Evolutionary conservation across 495 filamentous ascomycete species (phyloP).

Genomic region (Hapsidospora chrysogenum): DNA sequence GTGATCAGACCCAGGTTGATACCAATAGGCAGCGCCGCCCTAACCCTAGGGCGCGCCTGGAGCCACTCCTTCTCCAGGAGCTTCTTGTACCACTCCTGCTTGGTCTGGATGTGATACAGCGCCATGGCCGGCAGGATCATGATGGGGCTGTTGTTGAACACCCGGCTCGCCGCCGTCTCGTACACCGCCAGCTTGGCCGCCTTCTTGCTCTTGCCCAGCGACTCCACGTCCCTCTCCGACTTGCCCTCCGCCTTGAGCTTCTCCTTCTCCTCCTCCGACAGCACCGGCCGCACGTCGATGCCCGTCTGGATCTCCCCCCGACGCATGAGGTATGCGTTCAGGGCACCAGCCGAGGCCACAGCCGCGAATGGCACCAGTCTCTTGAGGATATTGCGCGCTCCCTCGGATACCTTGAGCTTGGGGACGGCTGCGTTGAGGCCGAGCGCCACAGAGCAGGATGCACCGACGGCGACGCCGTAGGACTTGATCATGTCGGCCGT

Average conservation of each 20-base stretch:
- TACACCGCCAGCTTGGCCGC: slow-evolving; percentile 78
- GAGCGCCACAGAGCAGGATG: slow-evolving; percentile 81
- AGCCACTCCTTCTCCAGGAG: slow-evolving; percentile 46
- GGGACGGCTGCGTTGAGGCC: slow-evolving; percentile 85
- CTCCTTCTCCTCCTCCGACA: slow-evolving; percentile 36
- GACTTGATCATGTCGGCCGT: slow-evolving; percentile 66
- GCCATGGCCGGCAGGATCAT: slow-evolving; percentile 87
- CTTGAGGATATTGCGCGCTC: slow-evolving; percentile 52
- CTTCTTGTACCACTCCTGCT: slow-evolving; percentile 3
- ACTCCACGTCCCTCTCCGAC: slow-evolving; percentile 40
- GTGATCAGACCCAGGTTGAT: slow-evolving; percentile 76
- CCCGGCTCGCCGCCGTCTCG: slow-evolving; percentile 78
- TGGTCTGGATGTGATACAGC: slow-evolving; percentile 57
- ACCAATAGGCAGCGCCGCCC: slow-evolving; percentile 37
- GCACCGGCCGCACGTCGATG: slow-evolving; percentile 83
- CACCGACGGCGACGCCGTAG: slow-evolving; percentile 81
- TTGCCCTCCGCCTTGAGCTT: slow-evolving; percentile 33
- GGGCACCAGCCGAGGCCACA: slow-evolving; percentile 71
- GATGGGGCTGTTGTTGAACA: slow-evolving; percentile 86
- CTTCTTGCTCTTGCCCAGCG: slow-evolving; percentile 68
- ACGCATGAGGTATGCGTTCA: slow-evolving; percentile 97
- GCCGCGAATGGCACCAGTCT: slow-evolving; percentile 91
- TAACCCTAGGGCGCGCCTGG: slow-evolving; percentile 41
- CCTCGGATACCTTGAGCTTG: slow-evolving; percentile 62
- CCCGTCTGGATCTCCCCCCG: slow-evolving; percentile 84